phyloP scores from a whole-genome alignment of 805 yeast species.

The Saccharomycopsis fermentans region DNA sequence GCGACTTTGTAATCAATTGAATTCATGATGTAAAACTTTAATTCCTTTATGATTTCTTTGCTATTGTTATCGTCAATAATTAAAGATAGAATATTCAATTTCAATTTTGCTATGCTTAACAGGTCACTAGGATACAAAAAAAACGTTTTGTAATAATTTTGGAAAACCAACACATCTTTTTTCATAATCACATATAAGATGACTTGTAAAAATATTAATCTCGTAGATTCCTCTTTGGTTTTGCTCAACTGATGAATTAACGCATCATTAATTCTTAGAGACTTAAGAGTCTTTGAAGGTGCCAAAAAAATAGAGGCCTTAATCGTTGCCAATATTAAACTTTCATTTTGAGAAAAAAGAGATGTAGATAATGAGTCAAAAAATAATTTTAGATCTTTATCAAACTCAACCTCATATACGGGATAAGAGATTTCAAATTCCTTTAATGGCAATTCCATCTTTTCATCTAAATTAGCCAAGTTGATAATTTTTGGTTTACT shows the following conservation, averaged over 20 bases:
- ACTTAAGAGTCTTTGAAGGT: constrained; percentile 42
- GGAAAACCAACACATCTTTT: constrained; percentile 16
- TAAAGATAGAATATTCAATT: constrained; percentile 50
- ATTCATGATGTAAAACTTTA: constrained; percentile 44
- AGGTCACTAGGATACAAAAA: constrained; percentile 48
- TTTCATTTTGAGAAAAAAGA: constrained; percentile 41
- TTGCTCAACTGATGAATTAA: constrained; percentile 34
- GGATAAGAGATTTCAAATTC: constrained; percentile 28
- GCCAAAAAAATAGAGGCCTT: constrained; percentile 49
- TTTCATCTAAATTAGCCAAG: constrained; percentile 23
- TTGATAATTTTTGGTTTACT: constrained; percentile 40
- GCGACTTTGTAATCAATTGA: constrained; percentile 23
- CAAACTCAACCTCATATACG: constrained; percentile 33
- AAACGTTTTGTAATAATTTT: constrained; percentile 28
- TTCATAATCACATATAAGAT: constrained; percentile 12
- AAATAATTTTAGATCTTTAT: constrained; percentile 50
- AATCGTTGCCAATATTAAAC: constrained; percentile 52
- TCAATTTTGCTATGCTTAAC: constrained; percentile 34
- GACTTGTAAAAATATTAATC: constrained; percentile 10
- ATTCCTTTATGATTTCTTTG: constrained; percentile 43
- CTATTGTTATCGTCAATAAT: constrained; percentile 47
- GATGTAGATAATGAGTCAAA: constrained; percentile 38
- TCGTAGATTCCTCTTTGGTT: constrained; percentile 17
- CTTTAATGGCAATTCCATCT: constrained; percentile 34
- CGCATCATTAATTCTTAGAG: constrained; percentile 39